These are phyloP conservation scores for Pisolithus microcarpus DNA, from an alignment of 768 basidiomycete species.

Conservation along the genomic window DNA sequence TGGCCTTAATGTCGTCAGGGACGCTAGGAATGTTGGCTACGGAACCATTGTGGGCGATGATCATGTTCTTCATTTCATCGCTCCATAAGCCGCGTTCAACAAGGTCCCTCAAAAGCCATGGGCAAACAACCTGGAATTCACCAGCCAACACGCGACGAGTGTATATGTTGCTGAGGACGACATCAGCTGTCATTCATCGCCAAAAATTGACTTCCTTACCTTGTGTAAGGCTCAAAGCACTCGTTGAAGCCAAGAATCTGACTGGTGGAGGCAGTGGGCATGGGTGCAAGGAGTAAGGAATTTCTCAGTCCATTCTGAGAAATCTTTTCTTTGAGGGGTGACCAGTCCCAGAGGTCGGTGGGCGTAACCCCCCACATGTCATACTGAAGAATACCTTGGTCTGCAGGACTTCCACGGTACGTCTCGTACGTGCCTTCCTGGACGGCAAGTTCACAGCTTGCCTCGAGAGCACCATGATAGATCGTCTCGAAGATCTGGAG, in stretches of 20 bases:
- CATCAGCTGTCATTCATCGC: conserved; percentile 1
- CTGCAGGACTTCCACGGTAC: conserved; percentile 86
- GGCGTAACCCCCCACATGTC: conserved; percentile 95
- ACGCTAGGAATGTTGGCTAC: conserved; percentile 83
- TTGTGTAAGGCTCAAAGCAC: conserved; percentile 98
- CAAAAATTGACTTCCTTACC: conserved; percentile 35
- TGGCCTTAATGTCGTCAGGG: conserved; percentile 87
- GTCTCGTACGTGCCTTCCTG: conserved; percentile 80
- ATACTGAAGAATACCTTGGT: conserved; percentile 82
- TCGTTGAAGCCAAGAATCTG: conserved; percentile 99
- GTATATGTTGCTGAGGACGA: conserved; percentile 80
- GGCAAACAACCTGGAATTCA: conserved; percentile 99
- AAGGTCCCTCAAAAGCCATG: conserved; percentile 97
- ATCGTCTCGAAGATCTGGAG: conserved; percentile 98
- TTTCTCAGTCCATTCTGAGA: conserved; percentile 77
- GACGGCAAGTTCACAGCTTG: conserved; percentile 80
- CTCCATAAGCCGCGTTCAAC: conserved; percentile 95
- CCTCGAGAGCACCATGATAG: conserved; percentile 90
- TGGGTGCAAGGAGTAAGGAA: conserved; percentile 88
- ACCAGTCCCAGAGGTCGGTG: conserved; percentile 92
- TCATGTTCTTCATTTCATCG: conserved; percentile 98
- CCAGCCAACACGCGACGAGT: conserved; percentile 98
- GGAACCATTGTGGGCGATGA: conserved; percentile 93
- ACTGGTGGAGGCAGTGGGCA: conserved; percentile 98
- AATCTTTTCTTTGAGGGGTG: conserved; percentile 78